A percentile compares a stretch with the other conserved stretches of the same genome.
phyloP scores from a whole-genome alignment of 2,329 filamentous ascomycete genomes.

The Chaetothyriales sp. region DNA sequence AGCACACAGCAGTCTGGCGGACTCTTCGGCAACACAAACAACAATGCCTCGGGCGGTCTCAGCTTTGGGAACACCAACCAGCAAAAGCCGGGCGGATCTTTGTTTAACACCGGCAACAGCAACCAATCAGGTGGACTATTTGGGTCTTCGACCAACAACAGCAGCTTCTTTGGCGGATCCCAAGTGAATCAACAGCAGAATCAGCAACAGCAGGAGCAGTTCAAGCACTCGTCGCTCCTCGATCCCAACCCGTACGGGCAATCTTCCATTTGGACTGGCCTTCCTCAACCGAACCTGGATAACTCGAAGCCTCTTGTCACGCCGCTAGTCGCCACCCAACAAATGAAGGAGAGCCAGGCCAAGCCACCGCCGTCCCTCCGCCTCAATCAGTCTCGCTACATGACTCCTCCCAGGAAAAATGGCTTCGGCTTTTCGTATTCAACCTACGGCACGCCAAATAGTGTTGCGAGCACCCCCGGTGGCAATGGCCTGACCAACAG shows the following conservation, averaged over 20 bases:
- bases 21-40: conserved; percentile 18
- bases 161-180: conserved; percentile 40
- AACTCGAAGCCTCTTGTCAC: conserved; percentile 84
- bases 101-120: conserved; percentile 41
- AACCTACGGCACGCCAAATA: conserved; percentile 70
- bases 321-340: conserved; percentile 63
- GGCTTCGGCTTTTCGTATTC: conserved; percentile 91
- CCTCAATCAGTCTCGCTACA: conserved; percentile 60
- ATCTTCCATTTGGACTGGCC: conserved; percentile 66
- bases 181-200: conserved; percentile 41
- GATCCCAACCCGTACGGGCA: conserved; percentile 85
- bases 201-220: conserved; percentile 39
- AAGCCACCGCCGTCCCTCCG: conserved; percentile 17
- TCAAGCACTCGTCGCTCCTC: conserved; percentile 62
- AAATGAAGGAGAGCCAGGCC: conserved; percentile 57
- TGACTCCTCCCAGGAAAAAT: conserved; percentile 65
- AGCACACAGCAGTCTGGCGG: conserved; percentile 19
- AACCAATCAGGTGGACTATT: conserved; percentile 29
- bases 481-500: conserved; percentile 27
- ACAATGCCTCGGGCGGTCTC: conserved; percentile 23
- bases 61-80: conserved; percentile 40
- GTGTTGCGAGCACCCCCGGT: conserved; percentile 55
- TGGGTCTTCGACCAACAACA: conserved; percentile 23
- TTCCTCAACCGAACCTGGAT: conserved; percentile 48
- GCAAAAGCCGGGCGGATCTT: conserved; percentile 35